phyloP scores from a whole-genome alignment of 2,329 filamentous ascomycete genomes.

The Penicillium sp. region DNA sequence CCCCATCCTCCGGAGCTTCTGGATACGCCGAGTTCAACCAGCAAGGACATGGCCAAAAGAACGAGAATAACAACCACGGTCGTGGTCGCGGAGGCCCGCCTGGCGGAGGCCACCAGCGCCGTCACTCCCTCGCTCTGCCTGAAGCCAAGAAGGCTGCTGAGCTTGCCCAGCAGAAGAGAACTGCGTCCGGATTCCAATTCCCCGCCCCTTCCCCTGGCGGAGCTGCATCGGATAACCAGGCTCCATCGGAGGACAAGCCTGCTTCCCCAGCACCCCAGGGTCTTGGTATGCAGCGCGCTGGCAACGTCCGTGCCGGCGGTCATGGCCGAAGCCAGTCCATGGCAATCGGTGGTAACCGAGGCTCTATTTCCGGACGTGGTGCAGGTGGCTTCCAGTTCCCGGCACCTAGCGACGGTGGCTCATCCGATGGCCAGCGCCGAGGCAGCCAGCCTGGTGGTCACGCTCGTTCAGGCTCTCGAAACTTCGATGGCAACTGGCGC shows the following conservation, averaged over 20 bases:
- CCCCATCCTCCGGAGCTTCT: conserved; percentile 85
- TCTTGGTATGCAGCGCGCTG: conserved; percentile 71
- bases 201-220: conserved; percentile 71
- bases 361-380: conserved; percentile 64
- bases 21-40: conserved; percentile 83
- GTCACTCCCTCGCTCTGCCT: conserved; percentile 90
- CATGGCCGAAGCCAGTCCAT: conserved; percentile 55
- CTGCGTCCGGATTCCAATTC: conserved; percentile 93
- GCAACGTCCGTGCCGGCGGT: conserved; percentile 85
- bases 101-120: conserved; percentile 80
- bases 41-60: conserved; percentile 68
- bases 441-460: conserved; percentile 72
- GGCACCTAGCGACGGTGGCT: conserved; percentile 53
- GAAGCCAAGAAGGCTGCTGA: conserved; percentile 98
- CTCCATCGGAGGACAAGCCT: conserved; percentile 57
- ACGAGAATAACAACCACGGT: conserved; percentile 70
- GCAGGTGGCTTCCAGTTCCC: conserved; percentile 76
- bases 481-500: conserved; percentile 98
- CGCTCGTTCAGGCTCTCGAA: conserved; percentile 80
- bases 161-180: conserved; percentile 93
- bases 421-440: conserved; percentile 73
- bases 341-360: conserved; percentile 66
- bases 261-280: conserved; percentile 59
- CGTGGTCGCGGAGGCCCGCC: conserved; percentile 75
- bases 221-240: conserved; percentile 56